Evolutionary conservation across 768 basidiomycete genomes (phyloP).

Genomic region (Agrocybe praecox): DNA sequence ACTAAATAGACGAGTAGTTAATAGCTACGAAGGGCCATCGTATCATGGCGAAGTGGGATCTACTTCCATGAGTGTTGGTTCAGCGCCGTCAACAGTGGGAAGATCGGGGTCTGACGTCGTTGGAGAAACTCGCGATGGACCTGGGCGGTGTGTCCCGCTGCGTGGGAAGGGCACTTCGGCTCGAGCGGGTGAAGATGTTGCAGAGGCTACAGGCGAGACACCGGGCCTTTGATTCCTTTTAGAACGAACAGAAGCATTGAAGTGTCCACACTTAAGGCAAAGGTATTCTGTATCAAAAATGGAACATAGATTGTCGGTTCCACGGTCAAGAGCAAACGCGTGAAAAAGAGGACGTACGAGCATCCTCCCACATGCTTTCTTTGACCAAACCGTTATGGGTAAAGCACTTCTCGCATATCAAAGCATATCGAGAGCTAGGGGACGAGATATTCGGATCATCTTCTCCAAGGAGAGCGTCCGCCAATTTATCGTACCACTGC

Average conservation of each 20-base stretch:
- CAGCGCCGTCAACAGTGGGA: constrained; percentile 22
- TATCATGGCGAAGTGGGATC: constrained; percentile 18
- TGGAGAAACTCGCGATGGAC: constrained; percentile 3
- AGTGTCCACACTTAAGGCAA: constrained; percentile 85
- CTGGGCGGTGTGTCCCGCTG: constrained; percentile 7
- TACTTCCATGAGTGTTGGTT: constrained; percentile 33
- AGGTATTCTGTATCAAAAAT: constrained; percentile 67
- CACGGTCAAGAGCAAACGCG: background rate
- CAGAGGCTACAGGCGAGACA: constrained; percentile 15
- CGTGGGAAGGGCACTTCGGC: constrained; percentile 6
- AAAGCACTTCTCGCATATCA: constrained; percentile 89
- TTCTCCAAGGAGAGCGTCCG: constrained; percentile 85
- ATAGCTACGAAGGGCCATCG: background rate
- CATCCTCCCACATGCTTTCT: constrained; percentile 78
- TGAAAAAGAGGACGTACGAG: constrained; percentile 57
- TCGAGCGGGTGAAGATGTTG: constrained; percentile 17
- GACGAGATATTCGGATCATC: constrained; percentile 53
- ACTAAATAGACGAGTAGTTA: background rate
- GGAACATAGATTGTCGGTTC: background rate
- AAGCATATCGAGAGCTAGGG: constrained; percentile 66
- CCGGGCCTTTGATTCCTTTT: constrained; percentile 26
- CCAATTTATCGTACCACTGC: constrained; percentile 86
- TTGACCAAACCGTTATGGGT: constrained; percentile 87
- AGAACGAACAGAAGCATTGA: constrained; percentile 59
- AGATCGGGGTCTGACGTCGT: constrained; percentile 15